Evolutionary conservation across 768 basidiomycete genomes (phyloP), one percentile per base, ranked within the genome.

Genomic region (Megacollybia marginata): DNA sequence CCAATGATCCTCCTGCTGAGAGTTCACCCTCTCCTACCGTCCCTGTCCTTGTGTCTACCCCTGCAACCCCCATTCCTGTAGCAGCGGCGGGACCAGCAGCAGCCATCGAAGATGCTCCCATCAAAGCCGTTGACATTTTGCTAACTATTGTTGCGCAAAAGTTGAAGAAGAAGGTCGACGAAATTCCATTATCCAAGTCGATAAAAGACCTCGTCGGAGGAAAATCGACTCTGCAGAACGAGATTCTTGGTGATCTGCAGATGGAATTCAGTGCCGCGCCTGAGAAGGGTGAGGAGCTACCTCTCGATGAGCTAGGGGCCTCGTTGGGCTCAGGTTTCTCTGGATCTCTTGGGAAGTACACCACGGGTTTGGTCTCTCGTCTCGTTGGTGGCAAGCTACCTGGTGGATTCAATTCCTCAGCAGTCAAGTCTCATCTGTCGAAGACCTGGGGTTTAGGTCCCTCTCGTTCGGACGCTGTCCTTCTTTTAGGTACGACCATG

Each of bases 191-290:
- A 7, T 78, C 82, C 53, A 99, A 99, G 68, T 87, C 92, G 0
- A 93, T 99, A 75, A 98, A 99, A 68, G 96, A 99, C 59, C 86
- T 99, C 49, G 94, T 96, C 43, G 92, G 92, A 28, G 96, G 96
- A 55, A 99, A 99, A 69, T 98, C 95, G 15, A 99, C 96, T 0
- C 74, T 99, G 52, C 96, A 98, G 69, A 99, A 99, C 65, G 96
- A 99, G 65, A 97, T 99, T 54, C 72, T 99, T 42, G 96, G 96
- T 44, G 96, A 98, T 62, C 76, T 99, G 35, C 93, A 96, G 62
- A 81, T 91, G 59, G 96, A 99, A 65, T 99, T 99, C 65, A 60
- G 83, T 4, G 89, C 91, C 8, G 92, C 95, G 1, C 96, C 96
- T 0, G 96, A 99, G 73, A 99, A 98, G 73, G 93, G 90, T 9